phyloP scores from a whole-genome alignment of 2,329 filamentous ascomycete species.

The Ophiostoma populinum region DNA sequence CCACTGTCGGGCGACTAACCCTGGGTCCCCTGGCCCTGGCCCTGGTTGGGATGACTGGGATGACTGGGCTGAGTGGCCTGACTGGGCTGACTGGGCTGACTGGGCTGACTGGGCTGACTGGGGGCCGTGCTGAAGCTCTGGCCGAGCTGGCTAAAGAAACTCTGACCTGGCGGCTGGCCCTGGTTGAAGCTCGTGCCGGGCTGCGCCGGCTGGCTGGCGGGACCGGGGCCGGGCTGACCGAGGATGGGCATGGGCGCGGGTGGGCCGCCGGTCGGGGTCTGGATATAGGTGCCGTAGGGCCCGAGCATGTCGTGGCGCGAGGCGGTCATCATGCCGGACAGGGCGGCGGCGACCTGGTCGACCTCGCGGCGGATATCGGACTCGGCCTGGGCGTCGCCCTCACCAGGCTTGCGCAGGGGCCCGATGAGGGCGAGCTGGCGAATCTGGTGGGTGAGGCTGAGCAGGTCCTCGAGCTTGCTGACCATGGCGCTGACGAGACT shows the following conservation, averaged over 20 bases:
- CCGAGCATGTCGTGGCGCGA: slow-evolving; percentile 13
- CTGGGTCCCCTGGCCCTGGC: too few species aligned
- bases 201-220: too few species aligned
- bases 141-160: too few species aligned
- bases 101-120: too few species aligned
- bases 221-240: too few species aligned
- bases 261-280: slow-evolving; percentile 5
- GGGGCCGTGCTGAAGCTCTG: too few species aligned
- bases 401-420: slow-evolving; percentile 25
- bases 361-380: slow-evolving; percentile 20
- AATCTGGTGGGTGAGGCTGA: slow-evolving; percentile 28
- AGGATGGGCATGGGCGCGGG: not conserved
- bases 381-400: slow-evolving; percentile 22
- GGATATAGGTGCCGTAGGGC: slow-evolving; percentile 13
- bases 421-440: slow-evolving; percentile 33
- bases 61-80: too few species aligned
- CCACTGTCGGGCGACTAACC: too few species aligned
- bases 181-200: too few species aligned
- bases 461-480: slow-evolving; percentile 25
- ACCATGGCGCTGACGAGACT: slow-evolving; percentile 22
- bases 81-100: too few species aligned
- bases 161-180: too few species aligned
- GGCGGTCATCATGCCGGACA: slow-evolving; percentile 17
- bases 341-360: slow-evolving; percentile 18
- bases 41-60: too few species aligned